Conservation (phyloP, 331 rosid species). For the Cydonia oblonga region DNA sequence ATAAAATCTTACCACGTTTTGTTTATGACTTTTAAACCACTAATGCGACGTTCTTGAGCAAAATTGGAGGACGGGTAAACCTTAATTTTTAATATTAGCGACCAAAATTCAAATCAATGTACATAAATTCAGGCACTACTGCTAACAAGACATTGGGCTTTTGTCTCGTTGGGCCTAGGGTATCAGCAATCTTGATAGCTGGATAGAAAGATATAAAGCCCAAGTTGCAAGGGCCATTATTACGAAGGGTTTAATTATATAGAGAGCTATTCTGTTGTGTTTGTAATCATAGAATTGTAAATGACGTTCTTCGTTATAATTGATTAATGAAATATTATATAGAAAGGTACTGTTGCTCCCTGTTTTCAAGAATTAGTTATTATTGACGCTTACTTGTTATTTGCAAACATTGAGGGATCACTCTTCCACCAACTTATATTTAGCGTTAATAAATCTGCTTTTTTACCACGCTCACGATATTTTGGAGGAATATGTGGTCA, state of each 20-base stretch:
- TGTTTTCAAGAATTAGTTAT: background rate
- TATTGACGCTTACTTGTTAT: background rate
- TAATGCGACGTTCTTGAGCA: too few species aligned
- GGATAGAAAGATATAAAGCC: background rate
- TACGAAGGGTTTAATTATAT: background rate
- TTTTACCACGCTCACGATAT: background rate
- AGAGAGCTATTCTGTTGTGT: background rate
- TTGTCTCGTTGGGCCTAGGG: background rate
- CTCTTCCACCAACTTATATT: background rate
- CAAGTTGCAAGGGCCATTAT: background rate
- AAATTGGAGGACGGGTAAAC: too few species aligned
- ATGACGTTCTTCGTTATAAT: background rate
- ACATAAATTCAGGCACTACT: background rate
- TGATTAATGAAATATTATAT: too few species aligned
- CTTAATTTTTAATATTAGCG: too few species aligned
- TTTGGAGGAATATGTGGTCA: background rate
- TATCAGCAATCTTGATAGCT: background rate
- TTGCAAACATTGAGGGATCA: background rate
- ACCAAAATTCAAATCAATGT: too few species aligned
- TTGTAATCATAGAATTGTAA: too few species aligned
- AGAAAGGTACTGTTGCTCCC: background rate
- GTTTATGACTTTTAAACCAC: too few species aligned
- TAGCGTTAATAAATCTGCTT: background rate
- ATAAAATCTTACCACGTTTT: too few species aligned
- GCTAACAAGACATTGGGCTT: background rate